A percentile compares a stretch with the other conserved stretches of the same genome.
These are phyloP conservation scores for Apophysomyces elegans DNA, from an alignment of 371 early-diverging fungal species.

Conservation along the genomic window DNA sequence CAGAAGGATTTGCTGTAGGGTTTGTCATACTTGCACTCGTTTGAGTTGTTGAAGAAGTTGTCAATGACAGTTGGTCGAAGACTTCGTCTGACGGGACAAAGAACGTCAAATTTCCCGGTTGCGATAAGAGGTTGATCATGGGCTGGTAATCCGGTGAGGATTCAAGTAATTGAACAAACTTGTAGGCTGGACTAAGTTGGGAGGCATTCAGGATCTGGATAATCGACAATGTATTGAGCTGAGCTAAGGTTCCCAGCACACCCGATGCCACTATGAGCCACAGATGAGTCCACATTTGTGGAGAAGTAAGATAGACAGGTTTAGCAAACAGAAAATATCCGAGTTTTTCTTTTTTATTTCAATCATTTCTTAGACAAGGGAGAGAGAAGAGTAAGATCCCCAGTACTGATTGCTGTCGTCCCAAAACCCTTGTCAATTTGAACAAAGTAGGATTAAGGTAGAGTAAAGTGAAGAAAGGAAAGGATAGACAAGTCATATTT, in stretches of 20 bases:
- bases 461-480: too few species aligned
- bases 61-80: background rate
- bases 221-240: slow-evolving; percentile 23
- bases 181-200: slow-evolving; percentile 32
- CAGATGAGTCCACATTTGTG: background rate
- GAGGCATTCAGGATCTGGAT: slow-evolving; percentile 33
- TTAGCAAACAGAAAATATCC: background rate
- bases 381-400: background rate
- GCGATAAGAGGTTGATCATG: slow-evolving; percentile 29
- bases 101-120: slow-evolving; percentile 36
- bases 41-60: background rate
- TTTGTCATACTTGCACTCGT: background rate
- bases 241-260: slow-evolving; percentile 9
- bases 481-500: background rate
- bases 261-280: background rate
- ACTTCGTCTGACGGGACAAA: slow-evolving; percentile 37
- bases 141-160: slow-evolving; percentile 35
- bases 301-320: background rate
- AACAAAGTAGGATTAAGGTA: too few species aligned
- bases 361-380: background rate
- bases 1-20: background rate
- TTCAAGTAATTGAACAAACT: slow-evolving; percentile 27
- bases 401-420: background rate
- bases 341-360: background rate
- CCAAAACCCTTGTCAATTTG: background rate